phyloP scores from a whole-genome alignment of 768 basidiomycete species.

The Baorangia bicolor region DNA sequence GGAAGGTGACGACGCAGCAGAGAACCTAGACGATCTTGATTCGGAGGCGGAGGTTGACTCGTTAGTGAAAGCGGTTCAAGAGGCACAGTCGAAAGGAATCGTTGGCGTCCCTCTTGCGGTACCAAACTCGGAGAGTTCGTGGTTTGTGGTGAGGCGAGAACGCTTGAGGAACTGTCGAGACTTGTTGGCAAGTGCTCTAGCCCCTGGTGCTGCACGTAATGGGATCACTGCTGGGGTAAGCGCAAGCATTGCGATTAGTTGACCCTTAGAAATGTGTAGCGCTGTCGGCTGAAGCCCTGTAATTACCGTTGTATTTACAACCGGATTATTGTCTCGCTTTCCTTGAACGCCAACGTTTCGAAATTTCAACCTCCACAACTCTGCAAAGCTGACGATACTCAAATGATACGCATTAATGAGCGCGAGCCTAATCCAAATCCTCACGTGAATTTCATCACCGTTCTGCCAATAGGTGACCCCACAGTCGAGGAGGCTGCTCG shows the following conservation, averaged over 20 bases:
- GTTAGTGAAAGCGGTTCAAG: constrained; percentile 59
- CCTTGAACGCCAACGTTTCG: no score
- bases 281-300: not conserved
- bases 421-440: constrained; percentile 71
- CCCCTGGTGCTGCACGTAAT: constrained; percentile 20
- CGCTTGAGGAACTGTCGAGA: constrained; percentile 57
- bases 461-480: constrained; percentile 44
- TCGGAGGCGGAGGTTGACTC: constrained; percentile 84
- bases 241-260: constrained; percentile 23
- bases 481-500: constrained; percentile 60
- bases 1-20: constrained; percentile 59
- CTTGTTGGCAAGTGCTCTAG: constrained; percentile 53
- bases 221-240: constrained; percentile 21
- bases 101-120: constrained; percentile 68
- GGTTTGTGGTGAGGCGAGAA: constrained; percentile 78
- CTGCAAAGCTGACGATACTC: not conserved
- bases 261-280: not conserved
- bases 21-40: constrained; percentile 77
- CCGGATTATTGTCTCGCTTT: not conserved
- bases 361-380: not conserved
- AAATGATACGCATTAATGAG: constrained; percentile 70
- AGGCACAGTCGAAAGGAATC: constrained; percentile 54
- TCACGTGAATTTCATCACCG: constrained; percentile 71
- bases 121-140: constrained; percentile 71
- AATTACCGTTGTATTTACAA: not conserved